Evolutionary conservation across 352 stramenopile genomes (phyloP), one percentile per base, ranked within the genome.

Genomic region (Ophiocytium majus): DNA sequence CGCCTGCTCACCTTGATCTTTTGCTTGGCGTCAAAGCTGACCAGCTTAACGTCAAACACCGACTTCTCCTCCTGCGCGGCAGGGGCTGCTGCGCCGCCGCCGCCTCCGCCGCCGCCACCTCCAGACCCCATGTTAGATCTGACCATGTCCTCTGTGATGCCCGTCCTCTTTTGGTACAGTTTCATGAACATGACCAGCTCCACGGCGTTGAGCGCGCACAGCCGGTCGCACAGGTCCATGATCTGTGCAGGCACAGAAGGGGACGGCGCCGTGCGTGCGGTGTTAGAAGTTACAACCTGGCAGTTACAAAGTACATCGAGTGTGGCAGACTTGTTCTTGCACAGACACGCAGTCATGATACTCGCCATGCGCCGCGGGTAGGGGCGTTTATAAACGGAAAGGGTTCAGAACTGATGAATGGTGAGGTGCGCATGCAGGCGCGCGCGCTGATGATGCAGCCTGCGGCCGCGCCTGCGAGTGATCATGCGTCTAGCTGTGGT

Each of bases 1-100:
- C 43, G 43, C 43, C 14, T 57, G 43, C 43, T 5, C 66, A 78
- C 66, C 66, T 78, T 78, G 66, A 78, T 78, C 35, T 78, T 78
- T 14, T 5, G 5, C 35, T 35, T 43, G 5, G 66, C 32, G 34
- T 76, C 64, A 17, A 76, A 76, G 64, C 64, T 37, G 34, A 76
- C 64, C 64, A 76, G 64, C 34, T 76, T 76, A 5, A 76, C 64
- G 34, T 76, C 64, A 76, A 76, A 76, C 31, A 76, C 64, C 31
- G 64, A 37, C 17, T 76, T 76, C 34, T 76, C 64, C 31, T 34
- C 64, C 31, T 14, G 5, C 34, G 64, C 5, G 5, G 32, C 32
- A 5, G 32, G 5, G 5, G 32, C 35, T 43, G 66, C 66, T 78
- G 66, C 66, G 5, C 5, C 32, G 66, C 35, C 66, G 35, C 66